Evolutionary conservation across 2,329 filamentous ascomycete species (phyloP).

Genomic region (Nemania diffusa): DNA sequence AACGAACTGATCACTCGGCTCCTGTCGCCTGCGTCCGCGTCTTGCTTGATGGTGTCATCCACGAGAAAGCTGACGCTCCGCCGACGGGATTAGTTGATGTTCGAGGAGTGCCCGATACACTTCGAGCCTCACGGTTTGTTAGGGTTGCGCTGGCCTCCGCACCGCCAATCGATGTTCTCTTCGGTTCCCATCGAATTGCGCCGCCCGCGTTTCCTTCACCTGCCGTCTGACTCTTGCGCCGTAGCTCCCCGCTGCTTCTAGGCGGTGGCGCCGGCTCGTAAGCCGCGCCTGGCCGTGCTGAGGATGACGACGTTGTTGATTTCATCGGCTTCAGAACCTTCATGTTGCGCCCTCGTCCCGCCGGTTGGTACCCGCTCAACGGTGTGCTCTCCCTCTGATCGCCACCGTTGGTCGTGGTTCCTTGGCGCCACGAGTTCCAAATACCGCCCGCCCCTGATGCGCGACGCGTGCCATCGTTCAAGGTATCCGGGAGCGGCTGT

Average conservation of each 20-base stretch:
- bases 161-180: constrained; percentile 56
- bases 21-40: constrained; percentile 55
- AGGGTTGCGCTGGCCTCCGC: constrained; percentile 51
- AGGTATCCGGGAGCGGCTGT: constrained; percentile 40
- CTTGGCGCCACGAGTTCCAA: constrained; percentile 78
- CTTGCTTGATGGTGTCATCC: constrained; percentile 74
- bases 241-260: constrained; percentile 61
- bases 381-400: constrained; percentile 66
- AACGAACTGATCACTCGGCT: constrained; percentile 46
- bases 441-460: constrained; percentile 63
- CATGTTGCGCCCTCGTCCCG: constrained; percentile 77
- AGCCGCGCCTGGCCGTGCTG: constrained; percentile 60
- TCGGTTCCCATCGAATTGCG: constrained; percentile 63
- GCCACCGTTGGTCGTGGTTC: constrained; percentile 57
- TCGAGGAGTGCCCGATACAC: constrained; percentile 59
- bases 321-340: constrained; percentile 88
- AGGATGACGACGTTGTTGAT: constrained; percentile 63
- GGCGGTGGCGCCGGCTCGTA: constrained; percentile 62
- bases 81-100: constrained; percentile 82
- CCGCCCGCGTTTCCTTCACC: constrained; percentile 46
- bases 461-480: constrained; percentile 43
- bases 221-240: constrained; percentile 64
- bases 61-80: constrained; percentile 92
- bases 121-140: constrained; percentile 51
- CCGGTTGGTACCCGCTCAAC: constrained; percentile 75